These are phyloP conservation scores for Candida odintsovae DNA, from an alignment of 805 yeast genomes.

Conservation along the genomic window DNA sequence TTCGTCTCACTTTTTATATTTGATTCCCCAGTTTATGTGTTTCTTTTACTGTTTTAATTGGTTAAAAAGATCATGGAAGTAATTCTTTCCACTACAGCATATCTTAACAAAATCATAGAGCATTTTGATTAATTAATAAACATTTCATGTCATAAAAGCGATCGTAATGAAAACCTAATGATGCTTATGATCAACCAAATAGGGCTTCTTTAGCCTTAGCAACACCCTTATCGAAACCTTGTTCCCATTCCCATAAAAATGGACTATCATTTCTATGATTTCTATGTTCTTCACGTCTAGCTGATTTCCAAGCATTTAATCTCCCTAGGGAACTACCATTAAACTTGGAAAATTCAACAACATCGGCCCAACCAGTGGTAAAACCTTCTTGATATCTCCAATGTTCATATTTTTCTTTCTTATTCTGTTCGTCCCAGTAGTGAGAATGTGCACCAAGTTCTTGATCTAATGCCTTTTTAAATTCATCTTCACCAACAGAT, in stretches of 20 bases:
- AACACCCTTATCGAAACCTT: conserved; percentile 69
- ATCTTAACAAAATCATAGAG: not conserved
- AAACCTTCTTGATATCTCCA: conserved; percentile 80
- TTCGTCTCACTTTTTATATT: too few relatives aligned
- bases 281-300: conserved; percentile 60
- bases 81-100: not conserved
- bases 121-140: not conserved
- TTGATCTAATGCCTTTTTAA: conserved; percentile 33
- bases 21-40: too few relatives aligned
- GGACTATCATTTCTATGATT: conserved; percentile 47
- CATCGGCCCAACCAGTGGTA: conserved; percentile 68
- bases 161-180: not conserved
- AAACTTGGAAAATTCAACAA: conserved; percentile 59
- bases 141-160: not conserved
- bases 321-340: conserved; percentile 75
- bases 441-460: conserved; percentile 42
- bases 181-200: not conserved
- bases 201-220: conserved; percentile 9
- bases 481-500: conserved; percentile 35
- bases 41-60: not conserved
- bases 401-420: conserved; percentile 65
- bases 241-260: conserved; percentile 84
- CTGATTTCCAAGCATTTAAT: conserved; percentile 55
- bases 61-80: not conserved
- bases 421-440: conserved; percentile 64